Base-by-base conservation (phyloP, 257 asterid species). In the Solanum okadae region DNA sequence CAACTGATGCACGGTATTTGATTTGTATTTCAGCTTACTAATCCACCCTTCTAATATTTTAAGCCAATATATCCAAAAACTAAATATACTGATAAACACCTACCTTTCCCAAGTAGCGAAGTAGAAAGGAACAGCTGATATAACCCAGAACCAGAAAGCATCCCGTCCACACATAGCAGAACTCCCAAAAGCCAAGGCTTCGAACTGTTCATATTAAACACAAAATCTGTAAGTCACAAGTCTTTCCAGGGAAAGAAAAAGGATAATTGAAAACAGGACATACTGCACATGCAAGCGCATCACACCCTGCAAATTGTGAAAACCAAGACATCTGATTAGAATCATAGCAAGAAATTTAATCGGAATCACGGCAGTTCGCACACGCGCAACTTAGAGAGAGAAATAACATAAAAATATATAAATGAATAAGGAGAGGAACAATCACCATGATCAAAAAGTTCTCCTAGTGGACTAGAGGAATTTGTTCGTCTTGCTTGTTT, bases 271-370 rank as follows among this genome's bases (percentile, higher is more conserved):
- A 86, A 78, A 77, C 68, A 31, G 67, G 88, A 91, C 98, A 88
- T 96, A 96, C 99, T 91, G 99, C 96, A 88, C 99, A 96, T 61
- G 96, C 99, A 89, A 96, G 98, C 86, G 98, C 99, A 91, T 96
- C 99, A 91, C 99, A 96, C 83, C 99, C 99, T 96, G 94, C 91
- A 91, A 86, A 87, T 87, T 87, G 68, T 87, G 63, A 44, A 87
- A 78, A 25, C 42, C 79, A 83, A 82, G 85, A 89, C 40, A 90
- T 49, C 61, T 78, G 35, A 73, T 87, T 83, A 86, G 88, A 84
- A 89, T 40, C 23, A 52, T 86, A 88, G 63, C 77, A 31, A 88
- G 86, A 87, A 84, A 81, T n/a, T 23, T 49, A 44, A 79, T 71
- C 42, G 37, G 88, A 65, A 78, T 72, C 78, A 42, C 16, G 37